Percentiles rank a stretch among this genome's conserved stretches.
Conservation (phyloP, 306 rosid species). For the Prunus fruticosa region DNA sequence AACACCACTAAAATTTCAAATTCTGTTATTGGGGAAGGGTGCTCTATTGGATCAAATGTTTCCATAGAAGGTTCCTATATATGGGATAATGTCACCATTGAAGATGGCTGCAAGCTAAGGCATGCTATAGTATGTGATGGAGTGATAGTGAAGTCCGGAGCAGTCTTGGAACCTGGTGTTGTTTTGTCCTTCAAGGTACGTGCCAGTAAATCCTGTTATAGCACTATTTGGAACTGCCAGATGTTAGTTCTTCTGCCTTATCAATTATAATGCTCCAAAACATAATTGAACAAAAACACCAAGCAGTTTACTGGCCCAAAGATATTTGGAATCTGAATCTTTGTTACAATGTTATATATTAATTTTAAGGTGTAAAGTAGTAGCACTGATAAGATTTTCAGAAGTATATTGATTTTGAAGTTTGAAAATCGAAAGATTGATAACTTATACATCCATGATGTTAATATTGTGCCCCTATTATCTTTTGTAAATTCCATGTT, state of each 20-base stretch:
- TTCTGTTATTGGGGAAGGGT: slow-evolving; percentile 85
- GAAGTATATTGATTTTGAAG: background rate
- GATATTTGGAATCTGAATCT: background rate
- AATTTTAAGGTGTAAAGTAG: background rate
- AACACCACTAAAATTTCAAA: slow-evolving; percentile 54
- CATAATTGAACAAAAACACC: background rate
- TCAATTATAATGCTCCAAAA: slow-evolving; percentile 12
- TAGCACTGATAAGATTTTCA: background rate
- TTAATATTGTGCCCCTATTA: background rate
- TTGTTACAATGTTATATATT: background rate
- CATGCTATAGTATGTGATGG: slow-evolving; percentile 93
- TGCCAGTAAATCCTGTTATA: slow-evolving; percentile 3
- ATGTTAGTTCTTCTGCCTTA: slow-evolving; percentile 7
- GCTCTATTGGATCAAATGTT: slow-evolving; percentile 82
- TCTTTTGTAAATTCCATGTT: background rate
- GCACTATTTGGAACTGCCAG: slow-evolving; percentile 9
- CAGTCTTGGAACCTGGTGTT: slow-evolving; percentile 83
- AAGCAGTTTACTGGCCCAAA: background rate
- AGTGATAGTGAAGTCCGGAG: slow-evolving; percentile 70
- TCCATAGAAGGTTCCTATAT: slow-evolving; percentile 81
- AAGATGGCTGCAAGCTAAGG: slow-evolving; percentile 84
- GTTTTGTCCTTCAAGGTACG: slow-evolving; percentile 88
- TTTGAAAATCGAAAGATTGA: background rate
- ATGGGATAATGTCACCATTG: slow-evolving; percentile 80
- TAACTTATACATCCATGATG: background rate